Conservation (phyloP, 2,329 filamentous ascomycete species). For the Paraphoma chrysanthemicola region DNA sequence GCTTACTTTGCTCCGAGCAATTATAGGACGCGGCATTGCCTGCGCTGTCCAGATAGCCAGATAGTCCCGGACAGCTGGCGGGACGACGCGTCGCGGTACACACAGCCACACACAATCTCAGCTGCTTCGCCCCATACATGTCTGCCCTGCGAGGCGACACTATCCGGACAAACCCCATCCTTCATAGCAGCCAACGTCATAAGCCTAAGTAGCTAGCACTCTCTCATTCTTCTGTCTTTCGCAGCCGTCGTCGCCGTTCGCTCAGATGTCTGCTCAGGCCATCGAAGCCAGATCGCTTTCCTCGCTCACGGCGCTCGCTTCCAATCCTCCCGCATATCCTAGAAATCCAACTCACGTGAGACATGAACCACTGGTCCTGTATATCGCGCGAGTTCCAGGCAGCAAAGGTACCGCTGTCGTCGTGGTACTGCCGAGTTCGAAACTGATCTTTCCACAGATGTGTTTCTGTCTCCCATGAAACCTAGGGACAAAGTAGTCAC, state of each 20-base stretch:
- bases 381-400: conserved; percentile 92
- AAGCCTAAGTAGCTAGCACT: conserved; percentile 18
- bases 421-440: neutral
- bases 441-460: conserved; percentile 63
- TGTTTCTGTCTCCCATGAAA: conserved; percentile 90
- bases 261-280: conserved; percentile 39
- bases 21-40: conserved; percentile 16
- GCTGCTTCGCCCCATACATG: conserved; percentile 29
- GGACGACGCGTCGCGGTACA: conserved; percentile 22
- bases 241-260: conserved; percentile 12
- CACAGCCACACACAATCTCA: conserved; percentile 40
- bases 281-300: conserved; percentile 86
- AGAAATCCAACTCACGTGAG: conserved; percentile 74
- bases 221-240: conserved; percentile 13
- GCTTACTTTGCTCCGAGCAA: conserved; percentile 15
- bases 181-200: conserved; percentile 7
- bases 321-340: conserved; percentile 86
- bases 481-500: conserved; percentile 89
- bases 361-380: conserved; percentile 78
- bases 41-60: conserved; percentile 15
- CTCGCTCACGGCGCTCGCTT: conserved; percentile 78
- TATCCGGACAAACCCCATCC: neutral
- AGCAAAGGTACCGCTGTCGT: conserved; percentile 71
- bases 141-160: conserved; percentile 10
- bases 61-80: conserved; percentile 9